Conservation (phyloP, 2,329 filamentous ascomycete genomes). For the Fusarium sacchari region DNA sequence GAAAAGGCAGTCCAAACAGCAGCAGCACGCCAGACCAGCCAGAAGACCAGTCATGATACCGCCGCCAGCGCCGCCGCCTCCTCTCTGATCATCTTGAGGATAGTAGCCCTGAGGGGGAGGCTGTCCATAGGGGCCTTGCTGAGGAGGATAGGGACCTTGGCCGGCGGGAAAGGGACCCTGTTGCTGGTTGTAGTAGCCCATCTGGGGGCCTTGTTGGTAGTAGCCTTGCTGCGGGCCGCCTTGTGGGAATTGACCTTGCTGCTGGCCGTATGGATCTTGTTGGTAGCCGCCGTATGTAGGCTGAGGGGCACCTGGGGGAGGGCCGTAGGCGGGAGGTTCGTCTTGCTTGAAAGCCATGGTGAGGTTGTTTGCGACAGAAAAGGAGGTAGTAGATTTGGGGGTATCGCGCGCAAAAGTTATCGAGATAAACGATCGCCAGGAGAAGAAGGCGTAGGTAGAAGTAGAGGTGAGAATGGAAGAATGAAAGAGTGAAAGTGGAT, state of each 20-base stretch:
- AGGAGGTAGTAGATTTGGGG: constrained; percentile 1
- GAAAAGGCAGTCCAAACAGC: constrained; percentile 67
- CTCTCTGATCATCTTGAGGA: constrained; percentile 44
- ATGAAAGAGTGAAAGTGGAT: constrained; percentile 8
- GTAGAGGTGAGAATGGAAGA: background rate
- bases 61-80: constrained; percentile 42
- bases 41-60: constrained; percentile 58
- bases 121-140: constrained; percentile 51
- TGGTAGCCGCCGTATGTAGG: constrained; percentile 57
- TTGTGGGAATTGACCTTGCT: constrained; percentile 37
- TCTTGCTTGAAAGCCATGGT: constrained; percentile 55
- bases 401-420: background rate
- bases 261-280: constrained; percentile 44
- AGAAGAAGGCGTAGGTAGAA: background rate
- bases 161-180: constrained; percentile 48
- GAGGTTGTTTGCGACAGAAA: constrained; percentile 12
- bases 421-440: background rate
- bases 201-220: constrained; percentile 46
- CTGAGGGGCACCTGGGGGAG: constrained; percentile 52
- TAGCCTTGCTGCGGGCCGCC: constrained; percentile 40
- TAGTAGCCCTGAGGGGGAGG: constrained; percentile 52
- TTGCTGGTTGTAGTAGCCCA: constrained; percentile 46
- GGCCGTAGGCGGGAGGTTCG: constrained; percentile 61
- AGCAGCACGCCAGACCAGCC: constrained; percentile 66
- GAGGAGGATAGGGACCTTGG: constrained; percentile 50